phyloP scores from a whole-genome alignment of 2,329 filamentous ascomycete species.

The Elsinoe australis region DNA sequence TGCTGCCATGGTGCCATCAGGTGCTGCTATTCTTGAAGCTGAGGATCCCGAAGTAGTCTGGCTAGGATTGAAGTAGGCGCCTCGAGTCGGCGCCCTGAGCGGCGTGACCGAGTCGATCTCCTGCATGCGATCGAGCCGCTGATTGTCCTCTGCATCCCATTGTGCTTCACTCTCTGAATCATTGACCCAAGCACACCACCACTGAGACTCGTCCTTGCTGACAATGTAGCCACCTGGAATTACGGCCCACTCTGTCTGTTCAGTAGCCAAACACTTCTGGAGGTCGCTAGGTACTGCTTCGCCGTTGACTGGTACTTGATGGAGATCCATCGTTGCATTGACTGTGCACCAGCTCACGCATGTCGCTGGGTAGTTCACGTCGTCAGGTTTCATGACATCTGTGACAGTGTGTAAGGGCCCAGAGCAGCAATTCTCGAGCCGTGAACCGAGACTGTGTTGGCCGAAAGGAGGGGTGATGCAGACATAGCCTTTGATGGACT shows the following conservation, averaged over 20 bases:
- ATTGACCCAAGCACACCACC: not conserved
- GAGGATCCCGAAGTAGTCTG: too few relatives aligned
- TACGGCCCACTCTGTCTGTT: constrained; percentile 8
- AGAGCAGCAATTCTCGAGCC: constrained; percentile 8
- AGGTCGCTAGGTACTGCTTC: not conserved
- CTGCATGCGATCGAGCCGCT: not conserved
- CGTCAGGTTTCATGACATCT: constrained; percentile 2
- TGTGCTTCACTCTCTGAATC: not conserved
- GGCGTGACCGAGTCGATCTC: too few relatives aligned
- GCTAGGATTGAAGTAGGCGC: too few relatives aligned
- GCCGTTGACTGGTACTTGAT: not conserved
- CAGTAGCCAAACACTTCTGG: constrained; percentile 1
- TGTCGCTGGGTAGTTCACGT: constrained; percentile 14
- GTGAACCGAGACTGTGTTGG: not conserved
- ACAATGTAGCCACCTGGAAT: not conserved
- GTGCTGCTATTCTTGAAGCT: too few relatives aligned
- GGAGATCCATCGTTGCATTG: constrained; percentile 8
- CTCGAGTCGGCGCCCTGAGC: too few relatives aligned
- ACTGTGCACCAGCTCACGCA: constrained; percentile 15
- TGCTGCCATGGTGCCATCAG: too few relatives aligned
- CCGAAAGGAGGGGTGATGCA: constrained; percentile 11
- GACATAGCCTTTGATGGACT: constrained; percentile 8
- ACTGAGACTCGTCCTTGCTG: not conserved
- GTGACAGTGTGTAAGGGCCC: not conserved
- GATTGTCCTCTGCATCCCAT: not conserved